Conservation (phyloP, 2,329 filamentous ascomycete species). For the Aspergillus oerlinghausenensis region DNA sequence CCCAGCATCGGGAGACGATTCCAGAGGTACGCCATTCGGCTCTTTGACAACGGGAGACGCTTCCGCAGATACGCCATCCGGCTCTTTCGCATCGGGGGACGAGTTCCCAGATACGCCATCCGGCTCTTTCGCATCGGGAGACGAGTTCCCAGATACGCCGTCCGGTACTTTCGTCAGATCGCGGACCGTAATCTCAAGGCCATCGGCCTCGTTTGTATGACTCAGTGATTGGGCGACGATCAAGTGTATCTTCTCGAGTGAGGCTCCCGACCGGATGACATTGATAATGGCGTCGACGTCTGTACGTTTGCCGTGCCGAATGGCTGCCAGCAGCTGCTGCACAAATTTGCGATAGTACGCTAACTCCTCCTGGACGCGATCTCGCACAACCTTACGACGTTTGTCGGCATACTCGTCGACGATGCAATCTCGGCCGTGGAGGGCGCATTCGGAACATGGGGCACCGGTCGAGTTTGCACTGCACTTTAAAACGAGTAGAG, state of each 20-base stretch:
- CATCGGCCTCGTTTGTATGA: neutral
- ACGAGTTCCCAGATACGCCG: neutral
- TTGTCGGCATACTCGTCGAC: slow-evolving; percentile 33
- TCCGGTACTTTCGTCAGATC: neutral
- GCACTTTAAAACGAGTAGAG: slow-evolving; percentile 22
- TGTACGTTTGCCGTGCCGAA: slow-evolving; percentile 19
- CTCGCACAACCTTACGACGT: slow-evolving; percentile 32
- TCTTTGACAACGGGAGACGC: neutral
- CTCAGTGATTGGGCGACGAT: slow-evolving; percentile 1
- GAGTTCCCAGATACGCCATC: neutral
- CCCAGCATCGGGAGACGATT: neutral
- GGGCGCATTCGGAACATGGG: slow-evolving; percentile 32
- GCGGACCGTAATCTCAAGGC: neutral
- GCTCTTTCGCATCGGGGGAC: neutral
- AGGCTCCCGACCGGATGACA: slow-evolving; percentile 23
- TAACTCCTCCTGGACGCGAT: slow-evolving; percentile 27
- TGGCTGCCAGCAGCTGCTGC: slow-evolving; percentile 22
- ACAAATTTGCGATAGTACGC: slow-evolving; percentile 22
- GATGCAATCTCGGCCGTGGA: slow-evolving; percentile 30
- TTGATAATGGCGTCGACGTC: slow-evolving; percentile 21
- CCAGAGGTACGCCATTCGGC: neutral
- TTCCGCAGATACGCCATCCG: neutral
- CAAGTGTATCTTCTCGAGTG: slow-evolving; percentile 13
- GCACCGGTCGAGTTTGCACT: slow-evolving; percentile 19
- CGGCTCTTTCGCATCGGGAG: neutral